Evolutionary conservation across 2,329 filamentous ascomycete genomes (phyloP).

Genomic region (Botryotinia globosa): DNA sequence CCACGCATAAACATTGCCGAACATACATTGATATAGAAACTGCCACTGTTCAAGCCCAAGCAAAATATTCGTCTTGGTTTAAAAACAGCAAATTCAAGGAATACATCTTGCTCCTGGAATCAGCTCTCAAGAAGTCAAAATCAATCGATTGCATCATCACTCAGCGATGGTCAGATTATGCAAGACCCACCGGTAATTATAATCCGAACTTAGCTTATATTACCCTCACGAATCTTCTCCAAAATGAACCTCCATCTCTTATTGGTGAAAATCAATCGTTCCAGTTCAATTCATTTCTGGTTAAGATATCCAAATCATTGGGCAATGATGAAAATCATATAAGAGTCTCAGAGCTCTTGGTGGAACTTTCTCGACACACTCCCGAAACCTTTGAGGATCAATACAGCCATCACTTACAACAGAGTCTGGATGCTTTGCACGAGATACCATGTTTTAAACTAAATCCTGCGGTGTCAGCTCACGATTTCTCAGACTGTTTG

Average conservation of each 20-base stretch:
- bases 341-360: slow-evolving; percentile 24
- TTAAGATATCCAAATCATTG: too few species aligned
- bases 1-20: neutral
- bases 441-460: neutral
- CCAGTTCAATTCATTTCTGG: neutral
- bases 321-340: neutral
- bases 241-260: slow-evolving; percentile 9
- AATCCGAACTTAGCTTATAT: slow-evolving; percentile 8
- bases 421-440: slow-evolving; percentile 24
- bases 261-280: neutral
- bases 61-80: slow-evolving; percentile 21
- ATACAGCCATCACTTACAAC: slow-evolving; percentile 24
- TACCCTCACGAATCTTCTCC: slow-evolving; percentile 11
- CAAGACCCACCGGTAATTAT: neutral
- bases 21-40: slow-evolving; percentile 14
- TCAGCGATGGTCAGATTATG: neutral
- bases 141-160: neutral
- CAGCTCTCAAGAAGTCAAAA: neutral
- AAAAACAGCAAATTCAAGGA: slow-evolving; percentile 21
- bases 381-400: slow-evolving; percentile 20
- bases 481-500: neutral
- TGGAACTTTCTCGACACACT: slow-evolving; percentile 19
- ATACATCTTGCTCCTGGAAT: neutral
- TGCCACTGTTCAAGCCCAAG: neutral
- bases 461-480: neutral